Percentiles rank a stretch among this genome's conserved stretches.
Evolutionary conservation across 805 yeast genomes (phyloP).

Genomic region (Saccharomyces eubayanus): DNA sequence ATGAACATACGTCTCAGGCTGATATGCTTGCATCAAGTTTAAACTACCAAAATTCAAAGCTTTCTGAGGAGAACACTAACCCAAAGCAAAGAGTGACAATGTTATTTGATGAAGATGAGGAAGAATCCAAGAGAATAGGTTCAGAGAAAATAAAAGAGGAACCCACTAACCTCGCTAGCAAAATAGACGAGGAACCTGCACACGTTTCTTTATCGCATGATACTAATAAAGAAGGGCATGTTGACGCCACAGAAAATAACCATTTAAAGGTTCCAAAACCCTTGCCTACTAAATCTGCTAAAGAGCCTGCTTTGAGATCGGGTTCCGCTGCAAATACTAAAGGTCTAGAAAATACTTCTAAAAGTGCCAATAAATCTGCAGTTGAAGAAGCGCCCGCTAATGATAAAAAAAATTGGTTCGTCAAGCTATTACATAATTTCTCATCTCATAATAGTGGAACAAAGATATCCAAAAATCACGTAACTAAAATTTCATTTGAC

Average conservation of each 20-base stretch:
- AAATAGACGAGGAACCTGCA: background rate
- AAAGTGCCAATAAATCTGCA: background rate
- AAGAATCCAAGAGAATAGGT: conserved; percentile 8
- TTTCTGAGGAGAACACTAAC: background rate
- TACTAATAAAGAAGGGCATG: background rate
- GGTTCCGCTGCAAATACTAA: background rate
- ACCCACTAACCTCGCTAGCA: background rate
- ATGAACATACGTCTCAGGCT: background rate
- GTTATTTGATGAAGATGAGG: conserved; percentile 24
- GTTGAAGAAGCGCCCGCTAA: background rate
- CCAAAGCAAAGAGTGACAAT: conserved; percentile 21
- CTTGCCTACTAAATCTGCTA: background rate
- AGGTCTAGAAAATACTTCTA: background rate
- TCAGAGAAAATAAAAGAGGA: conserved; percentile 4
- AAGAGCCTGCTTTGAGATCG: background rate
- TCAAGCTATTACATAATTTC: conserved; percentile 18
- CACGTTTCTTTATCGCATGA: background rate
- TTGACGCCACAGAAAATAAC: background rate
- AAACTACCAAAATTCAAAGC: background rate
- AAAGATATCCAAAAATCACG: conserved; percentile 14
- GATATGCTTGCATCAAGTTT: background rate
- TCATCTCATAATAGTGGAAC: conserved; percentile 5
- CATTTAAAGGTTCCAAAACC: background rate
- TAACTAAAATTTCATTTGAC: conserved; percentile 24
- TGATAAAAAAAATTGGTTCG: conserved; percentile 19